A percentile compares a stretch with the other conserved stretches of the same genome.
Conservation (phyloP, 345 rosid species). For the Ceriops tagal region DNA sequence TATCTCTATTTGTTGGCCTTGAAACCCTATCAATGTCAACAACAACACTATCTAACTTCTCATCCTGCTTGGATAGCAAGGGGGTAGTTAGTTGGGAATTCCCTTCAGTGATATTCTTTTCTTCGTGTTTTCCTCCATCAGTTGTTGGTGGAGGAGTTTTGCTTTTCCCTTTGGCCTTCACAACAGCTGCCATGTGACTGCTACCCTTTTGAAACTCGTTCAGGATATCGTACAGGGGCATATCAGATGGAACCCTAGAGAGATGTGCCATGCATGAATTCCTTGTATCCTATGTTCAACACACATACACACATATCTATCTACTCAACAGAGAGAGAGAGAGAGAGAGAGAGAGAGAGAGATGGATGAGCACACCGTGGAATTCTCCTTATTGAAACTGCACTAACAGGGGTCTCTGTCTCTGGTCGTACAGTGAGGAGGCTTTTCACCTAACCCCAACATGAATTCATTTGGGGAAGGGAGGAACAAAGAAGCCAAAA, state of each 20-base stretch:
- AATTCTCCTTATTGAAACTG: slow-evolving; percentile 86
- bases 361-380: slow-evolving; percentile 53
- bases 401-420: slow-evolving; percentile 85
- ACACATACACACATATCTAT: neutral
- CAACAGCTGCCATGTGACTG: slow-evolving; percentile 99
- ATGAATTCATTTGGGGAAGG: slow-evolving; percentile 2
- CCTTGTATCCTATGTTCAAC: neutral
- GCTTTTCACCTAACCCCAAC: slow-evolving; percentile 67
- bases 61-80: slow-evolving; percentile 52
- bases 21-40: slow-evolving; percentile 62
- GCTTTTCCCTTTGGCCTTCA: slow-evolving; percentile 59
- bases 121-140: slow-evolving; percentile 40
- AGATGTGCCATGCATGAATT: slow-evolving; percentile 15
- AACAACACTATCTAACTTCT: slow-evolving; percentile 46
- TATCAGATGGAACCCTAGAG: slow-evolving; percentile 89
- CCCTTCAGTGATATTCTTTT: slow-evolving; percentile 26
- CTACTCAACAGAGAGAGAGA: neutral
- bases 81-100: slow-evolving; percentile 58
- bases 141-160: slow-evolving; percentile 37
- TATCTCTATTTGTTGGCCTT: slow-evolving; percentile 25
- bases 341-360: slow-evolving; percentile 4
- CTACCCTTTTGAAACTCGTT: slow-evolving; percentile 99
- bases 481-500: neutral
- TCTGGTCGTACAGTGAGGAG: slow-evolving; percentile 97
- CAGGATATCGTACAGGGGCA: slow-evolving; percentile 93